These are phyloP conservation scores for Barnettozyma sucrosica DNA, from an alignment of 805 yeast genomes.

Conservation along the genomic window DNA sequence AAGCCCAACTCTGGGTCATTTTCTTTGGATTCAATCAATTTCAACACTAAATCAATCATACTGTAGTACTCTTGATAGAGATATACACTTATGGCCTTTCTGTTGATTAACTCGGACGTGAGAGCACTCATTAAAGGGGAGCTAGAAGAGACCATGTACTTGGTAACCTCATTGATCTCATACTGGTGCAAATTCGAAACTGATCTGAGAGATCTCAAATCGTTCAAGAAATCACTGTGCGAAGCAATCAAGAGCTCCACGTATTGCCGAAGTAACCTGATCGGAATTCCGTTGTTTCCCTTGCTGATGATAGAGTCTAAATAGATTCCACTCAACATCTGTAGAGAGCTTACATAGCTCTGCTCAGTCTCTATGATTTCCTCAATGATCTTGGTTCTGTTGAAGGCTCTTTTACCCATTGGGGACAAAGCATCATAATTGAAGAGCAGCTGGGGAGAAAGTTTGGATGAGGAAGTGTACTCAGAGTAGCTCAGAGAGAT, in stretches of 20 bases:
- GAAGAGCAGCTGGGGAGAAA: conserved; percentile 13
- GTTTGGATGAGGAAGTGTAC: conserved; percentile 17
- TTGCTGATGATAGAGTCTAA: conserved; percentile 32
- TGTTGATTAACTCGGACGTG: conserved; percentile 20
- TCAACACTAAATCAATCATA: conserved; percentile 29
- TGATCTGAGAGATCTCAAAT: conserved; percentile 5
- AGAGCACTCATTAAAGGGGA: conserved; percentile 23
- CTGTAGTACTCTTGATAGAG: conserved; percentile 33
- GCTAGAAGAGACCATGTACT: conserved; percentile 5
- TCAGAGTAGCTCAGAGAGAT: conserved; percentile 3
- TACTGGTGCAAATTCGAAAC: conserved; percentile 3
- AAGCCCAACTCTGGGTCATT: conserved; percentile 22
- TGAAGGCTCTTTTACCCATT: conserved; percentile 13
- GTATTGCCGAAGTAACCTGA: conserved; percentile 27
- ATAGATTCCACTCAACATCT: conserved; percentile 38
- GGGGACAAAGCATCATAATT: conserved; percentile 15
- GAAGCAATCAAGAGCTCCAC: conserved; percentile 27
- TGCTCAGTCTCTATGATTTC: conserved; percentile 47
- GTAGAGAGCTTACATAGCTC: conserved; percentile 39
- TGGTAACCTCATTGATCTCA: background rate
- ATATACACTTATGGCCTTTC: conserved; percentile 23
- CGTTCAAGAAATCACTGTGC: conserved; percentile 29
- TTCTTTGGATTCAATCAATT: conserved; percentile 27
- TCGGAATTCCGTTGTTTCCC: conserved; percentile 31
- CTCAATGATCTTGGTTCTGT: conserved; percentile 30